Conservation (phyloP, 768 basidiomycete species). For the Heimioporus sp. region DNA sequence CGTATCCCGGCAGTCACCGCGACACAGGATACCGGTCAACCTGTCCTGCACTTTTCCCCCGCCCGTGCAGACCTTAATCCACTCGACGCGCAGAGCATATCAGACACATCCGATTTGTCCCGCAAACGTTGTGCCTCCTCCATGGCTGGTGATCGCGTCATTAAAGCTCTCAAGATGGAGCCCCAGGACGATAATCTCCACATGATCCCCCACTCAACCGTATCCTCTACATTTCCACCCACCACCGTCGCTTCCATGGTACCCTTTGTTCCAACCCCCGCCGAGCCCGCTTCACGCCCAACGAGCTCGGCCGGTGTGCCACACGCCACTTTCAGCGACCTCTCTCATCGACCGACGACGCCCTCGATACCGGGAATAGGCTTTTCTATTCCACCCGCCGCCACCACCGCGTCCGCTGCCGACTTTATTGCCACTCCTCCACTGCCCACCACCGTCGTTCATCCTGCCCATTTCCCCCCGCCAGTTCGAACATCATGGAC, state of each 20-base stretch:
- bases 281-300: slow-evolving; percentile 31
- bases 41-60: slow-evolving; percentile 18
- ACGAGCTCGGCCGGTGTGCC: slow-evolving; percentile 30
- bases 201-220: slow-evolving; percentile 19
- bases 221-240: slow-evolving; percentile 25
- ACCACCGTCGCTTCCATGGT: slow-evolving; percentile 23
- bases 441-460: slow-evolving; percentile 18
- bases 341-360: slow-evolving; percentile 18
- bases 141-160: slow-evolving; percentile 41
- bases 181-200: slow-evolving; percentile 42
- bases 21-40: slow-evolving; percentile 25
- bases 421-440: slow-evolving; percentile 24
- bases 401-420: slow-evolving; percentile 18
- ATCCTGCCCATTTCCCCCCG: slow-evolving; percentile 25
- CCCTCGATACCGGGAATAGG: slow-evolving; percentile 14
- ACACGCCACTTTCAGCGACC: slow-evolving; percentile 21
- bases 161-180: slow-evolving; percentile 50
- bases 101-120: slow-evolving; percentile 40
- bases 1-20: slow-evolving; percentile 19
- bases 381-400: slow-evolving; percentile 19
- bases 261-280: slow-evolving; percentile 27
- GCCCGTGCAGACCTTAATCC: slow-evolving; percentile 9
- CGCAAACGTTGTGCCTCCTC: slow-evolving; percentile 54
- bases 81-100: slow-evolving; percentile 23
- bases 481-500: slow-evolving; percentile 28